These are phyloP conservation scores for Blepharisma japonicum DNA, from an alignment of 73 alveolate species.

Conservation along the genomic window DNA sequence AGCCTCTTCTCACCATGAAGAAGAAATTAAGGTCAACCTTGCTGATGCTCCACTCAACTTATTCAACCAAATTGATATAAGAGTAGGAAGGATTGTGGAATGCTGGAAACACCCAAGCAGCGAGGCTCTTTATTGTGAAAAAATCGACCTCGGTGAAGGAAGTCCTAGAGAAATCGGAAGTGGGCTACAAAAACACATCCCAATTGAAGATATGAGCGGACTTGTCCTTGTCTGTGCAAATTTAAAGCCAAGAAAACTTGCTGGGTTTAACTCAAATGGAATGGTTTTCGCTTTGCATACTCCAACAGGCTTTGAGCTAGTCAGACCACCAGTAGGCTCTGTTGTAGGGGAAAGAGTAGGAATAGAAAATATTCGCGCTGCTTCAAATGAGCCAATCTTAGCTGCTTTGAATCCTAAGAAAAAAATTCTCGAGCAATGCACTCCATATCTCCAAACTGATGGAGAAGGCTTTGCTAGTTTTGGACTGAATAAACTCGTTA, in stretches of 20 bases:
- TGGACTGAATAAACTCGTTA: constrained; percentile 30
- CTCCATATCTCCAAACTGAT: constrained; percentile 31
- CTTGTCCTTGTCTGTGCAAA: constrained; percentile 86
- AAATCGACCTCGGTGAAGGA: constrained; percentile 94
- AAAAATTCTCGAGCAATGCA: constrained; percentile 38
- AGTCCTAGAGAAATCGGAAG: constrained; percentile 92
- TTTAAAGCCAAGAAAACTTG: constrained; percentile 83
- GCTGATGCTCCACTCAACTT: constrained; percentile 35
- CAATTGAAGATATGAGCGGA: constrained; percentile 85
- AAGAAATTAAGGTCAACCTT: constrained; percentile 33
- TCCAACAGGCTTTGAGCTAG: constrained; percentile 59
- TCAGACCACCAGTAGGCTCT: constrained; percentile 92
- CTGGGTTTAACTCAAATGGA: constrained; percentile 90
- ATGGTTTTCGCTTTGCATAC: constrained; percentile 88
- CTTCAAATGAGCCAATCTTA: constrained; percentile 38
- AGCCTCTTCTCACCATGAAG: constrained; percentile 7
- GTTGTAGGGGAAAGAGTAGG: constrained; percentile 77
- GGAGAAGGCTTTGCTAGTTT: constrained; percentile 38
- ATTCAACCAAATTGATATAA: constrained; percentile 52
- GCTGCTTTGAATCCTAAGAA: constrained; percentile 62
- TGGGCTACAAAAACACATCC: constrained; percentile 83
- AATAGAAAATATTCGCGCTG: constrained; percentile 44
- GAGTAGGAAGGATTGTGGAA: constrained; percentile 75
- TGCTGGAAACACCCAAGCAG: constrained; percentile 69
- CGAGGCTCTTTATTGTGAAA: constrained; percentile 87